Evolutionary conservation across 345 rosid species (phyloP).

Genomic region (Acer yangbiense): DNA sequence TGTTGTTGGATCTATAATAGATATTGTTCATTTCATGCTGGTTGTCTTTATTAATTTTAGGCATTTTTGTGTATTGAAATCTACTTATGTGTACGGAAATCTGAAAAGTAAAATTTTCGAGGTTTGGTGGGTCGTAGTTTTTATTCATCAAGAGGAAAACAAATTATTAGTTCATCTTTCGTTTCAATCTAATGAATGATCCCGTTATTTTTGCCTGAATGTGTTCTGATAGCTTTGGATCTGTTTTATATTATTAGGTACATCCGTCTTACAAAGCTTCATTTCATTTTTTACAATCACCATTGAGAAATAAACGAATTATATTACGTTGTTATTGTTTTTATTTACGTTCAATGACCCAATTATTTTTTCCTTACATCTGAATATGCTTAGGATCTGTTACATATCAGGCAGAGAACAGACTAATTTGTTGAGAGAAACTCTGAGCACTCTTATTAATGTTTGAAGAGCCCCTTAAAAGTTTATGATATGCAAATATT

Average conservation of each 20-base stretch:
- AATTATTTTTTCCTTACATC: not conserved
- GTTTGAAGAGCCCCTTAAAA: not conserved
- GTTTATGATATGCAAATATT: not conserved
- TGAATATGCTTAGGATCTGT: not conserved
- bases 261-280: not conserved
- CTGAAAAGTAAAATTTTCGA: not conserved
- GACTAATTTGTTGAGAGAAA: too few species aligned
- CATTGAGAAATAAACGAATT: too few species aligned
- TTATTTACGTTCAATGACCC: not conserved
- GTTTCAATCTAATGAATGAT: not conserved
- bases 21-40: not conserved
- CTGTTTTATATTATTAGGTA: not conserved
- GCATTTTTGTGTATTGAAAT: too few species aligned
- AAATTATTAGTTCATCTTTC: not conserved
- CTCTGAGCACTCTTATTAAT: not conserved
- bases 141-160: not conserved
- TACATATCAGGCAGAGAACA: too few species aligned
- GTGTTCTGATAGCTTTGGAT: slow-evolving; percentile 4
- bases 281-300: not conserved
- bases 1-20: not conserved
- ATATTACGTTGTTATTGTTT: not conserved
- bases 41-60: not conserved
- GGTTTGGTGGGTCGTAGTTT: not conserved
- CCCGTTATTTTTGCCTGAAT: not conserved
- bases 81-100: not conserved